Evolutionary conservation across 2,329 filamentous ascomycete species (phyloP), one percentile per base, ranked within the genome.

Genomic region (Didymella arachidicola): DNA sequence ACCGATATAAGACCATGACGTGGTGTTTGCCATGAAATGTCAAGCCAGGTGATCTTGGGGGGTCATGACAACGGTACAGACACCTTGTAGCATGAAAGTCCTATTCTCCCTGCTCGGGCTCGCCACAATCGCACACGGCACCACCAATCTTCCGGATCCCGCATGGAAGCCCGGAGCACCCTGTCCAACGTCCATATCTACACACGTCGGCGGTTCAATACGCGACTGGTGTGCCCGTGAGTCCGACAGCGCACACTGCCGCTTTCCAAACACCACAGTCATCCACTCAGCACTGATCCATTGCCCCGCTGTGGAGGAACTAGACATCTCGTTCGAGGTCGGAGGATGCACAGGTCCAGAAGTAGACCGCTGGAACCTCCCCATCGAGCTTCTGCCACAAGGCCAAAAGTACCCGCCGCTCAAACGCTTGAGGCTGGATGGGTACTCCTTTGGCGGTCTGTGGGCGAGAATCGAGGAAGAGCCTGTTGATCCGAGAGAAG

Each of bases 371-470:
- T 36, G 14, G 30, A 19, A 53, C 8, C 43, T 53, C 11, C 49
- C 49, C 7, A n/a, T 45, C 12, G 7, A 16, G 8, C 36, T 39
- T 11, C 14, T 19, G 36, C 36, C 12, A 11, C 22, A 44, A 29
- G 41, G 41, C 7, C 29, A 38, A 3, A 44, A 19, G 30, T 53
- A 53, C 8, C 41, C 49, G 2, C 19, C 49, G 7, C 29, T 53
- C 16, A 44, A 36, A 22, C 44, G 30, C 12, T 29, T 53, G 49
- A 34, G 12, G 6, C 18, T 53, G 11, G 49, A 53, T 12, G 49
- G 49, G 2, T 53, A 53, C 29, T 36, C 14, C 3, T 53, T 53
- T 10, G 49, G 49, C 2, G 49, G 41, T 7, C 11, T 36, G 41
- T 22, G 16, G 7, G 41, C 14, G 12, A 39, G 18, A 16, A 1